These are phyloP conservation scores for Ochromonadaceae sp. DNA, from an alignment of 352 stramenopile genomes.

Conservation along the genomic window DNA sequence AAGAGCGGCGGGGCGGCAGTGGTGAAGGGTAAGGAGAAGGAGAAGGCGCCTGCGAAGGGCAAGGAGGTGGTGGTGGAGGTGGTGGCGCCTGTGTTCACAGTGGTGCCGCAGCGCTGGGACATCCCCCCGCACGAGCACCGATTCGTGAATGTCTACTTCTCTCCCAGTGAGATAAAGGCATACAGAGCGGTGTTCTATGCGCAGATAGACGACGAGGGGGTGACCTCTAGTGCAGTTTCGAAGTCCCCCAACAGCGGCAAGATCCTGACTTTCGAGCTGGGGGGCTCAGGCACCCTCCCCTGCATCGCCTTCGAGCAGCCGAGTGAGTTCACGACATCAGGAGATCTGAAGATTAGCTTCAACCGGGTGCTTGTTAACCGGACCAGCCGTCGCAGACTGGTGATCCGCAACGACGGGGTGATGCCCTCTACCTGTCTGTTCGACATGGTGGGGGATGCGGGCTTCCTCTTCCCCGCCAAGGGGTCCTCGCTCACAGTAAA, in stretches of 20 bases:
- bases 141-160: conserved; percentile 82
- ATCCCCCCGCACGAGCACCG: conserved; percentile 80
- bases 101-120: conserved; percentile 70
- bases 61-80: too few species aligned
- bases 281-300: conserved; percentile 66
- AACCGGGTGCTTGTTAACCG: conserved; percentile 42
- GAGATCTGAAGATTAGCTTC: conserved; percentile 55
- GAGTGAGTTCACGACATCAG: conserved; percentile 40
- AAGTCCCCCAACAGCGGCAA: conserved; percentile 21
- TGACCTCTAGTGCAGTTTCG: not conserved
- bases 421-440: conserved; percentile 73
- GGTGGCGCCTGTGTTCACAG: conserved; percentile 41
- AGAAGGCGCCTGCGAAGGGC: conserved; percentile 15
- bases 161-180: conserved; percentile 55
- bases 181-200: conserved; percentile 62
- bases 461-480: conserved; percentile 30
- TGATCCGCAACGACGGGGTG: conserved; percentile 73
- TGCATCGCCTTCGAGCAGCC: conserved; percentile 70
- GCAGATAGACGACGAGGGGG: conserved; percentile 47
- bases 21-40: conserved; percentile 15
- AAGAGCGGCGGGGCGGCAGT: not conserved
- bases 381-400: conserved; percentile 41
- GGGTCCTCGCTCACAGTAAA: conserved; percentile 52
- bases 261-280: conserved; percentile 63
- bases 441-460: conserved; percentile 51